phyloP scores from a whole-genome alignment of 2,329 filamentous ascomycete species.

The Penicillium italicum region DNA sequence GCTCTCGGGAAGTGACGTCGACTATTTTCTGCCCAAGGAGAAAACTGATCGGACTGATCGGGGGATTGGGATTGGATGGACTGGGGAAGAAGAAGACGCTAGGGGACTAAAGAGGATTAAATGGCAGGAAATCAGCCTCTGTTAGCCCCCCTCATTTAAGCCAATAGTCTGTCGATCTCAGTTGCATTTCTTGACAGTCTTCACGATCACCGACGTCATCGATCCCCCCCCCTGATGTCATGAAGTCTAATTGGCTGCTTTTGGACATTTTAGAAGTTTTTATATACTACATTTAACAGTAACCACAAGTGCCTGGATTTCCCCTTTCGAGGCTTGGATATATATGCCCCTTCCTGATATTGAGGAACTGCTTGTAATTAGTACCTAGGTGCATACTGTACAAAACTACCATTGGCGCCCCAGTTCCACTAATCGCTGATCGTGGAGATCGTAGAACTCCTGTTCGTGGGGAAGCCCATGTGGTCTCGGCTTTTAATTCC shows the following conservation, averaged over 20 bases:
- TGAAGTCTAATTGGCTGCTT: background rate
- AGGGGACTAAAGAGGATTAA: background rate
- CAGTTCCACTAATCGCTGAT: conserved; percentile 2
- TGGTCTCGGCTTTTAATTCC: background rate
- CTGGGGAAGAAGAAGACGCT: background rate
- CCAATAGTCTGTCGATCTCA: conserved; percentile 12
- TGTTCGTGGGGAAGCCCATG: conserved; percentile 6
- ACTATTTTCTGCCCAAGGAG: conserved; percentile 5
- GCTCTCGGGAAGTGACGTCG: conserved; percentile 12
- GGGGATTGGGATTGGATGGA: background rate
- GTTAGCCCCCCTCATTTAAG: background rate
- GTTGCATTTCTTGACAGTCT: conserved; percentile 7
- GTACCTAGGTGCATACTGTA: background rate
- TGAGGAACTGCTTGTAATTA: background rate
- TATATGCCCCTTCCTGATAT: background rate
- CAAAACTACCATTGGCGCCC: background rate
- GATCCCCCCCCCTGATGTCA: conserved; percentile 20
- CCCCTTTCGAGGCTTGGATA: background rate
- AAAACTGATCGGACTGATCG: background rate
- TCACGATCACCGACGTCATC: conserved; percentile 26
- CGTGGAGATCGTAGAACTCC: background rate
- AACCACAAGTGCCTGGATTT: background rate
- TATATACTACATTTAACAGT: background rate
- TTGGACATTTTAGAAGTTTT: background rate
- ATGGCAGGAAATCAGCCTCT: background rate